Percentiles rank a stretch among this genome's conserved stretches.
These are phyloP conservation scores for Verticillium klebahnii DNA, from an alignment of 2,329 filamentous ascomycete genomes.

Conservation along the genomic window DNA sequence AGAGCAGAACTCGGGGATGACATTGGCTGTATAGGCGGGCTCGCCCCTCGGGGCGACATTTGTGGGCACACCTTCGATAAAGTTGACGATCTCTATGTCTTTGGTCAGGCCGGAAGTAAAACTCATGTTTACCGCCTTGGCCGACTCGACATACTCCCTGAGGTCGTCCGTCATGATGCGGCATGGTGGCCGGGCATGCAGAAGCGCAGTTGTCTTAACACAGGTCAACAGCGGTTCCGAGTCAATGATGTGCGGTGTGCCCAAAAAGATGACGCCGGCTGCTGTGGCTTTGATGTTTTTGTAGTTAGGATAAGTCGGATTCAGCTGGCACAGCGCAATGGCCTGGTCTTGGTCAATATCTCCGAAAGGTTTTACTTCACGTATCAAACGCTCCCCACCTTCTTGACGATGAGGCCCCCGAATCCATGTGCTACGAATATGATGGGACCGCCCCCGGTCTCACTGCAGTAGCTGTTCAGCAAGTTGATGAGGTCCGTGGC, in stretches of 20 bases:
- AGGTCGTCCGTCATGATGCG: conserved; percentile 9
- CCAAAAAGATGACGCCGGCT: conserved; percentile 16
- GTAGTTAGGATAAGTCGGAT: neutral
- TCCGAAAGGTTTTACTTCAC: neutral
- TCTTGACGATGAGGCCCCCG: conserved; percentile 18
- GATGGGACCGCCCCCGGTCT: conserved; percentile 8
- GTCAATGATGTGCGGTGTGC: conserved; percentile 16
- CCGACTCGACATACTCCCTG: conserved; percentile 15
- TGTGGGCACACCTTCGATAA: neutral
- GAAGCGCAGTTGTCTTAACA: conserved; percentile 11
- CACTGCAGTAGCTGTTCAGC: conserved; percentile 1
- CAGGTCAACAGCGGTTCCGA: conserved; percentile 15
- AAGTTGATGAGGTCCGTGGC: conserved; percentile 15
- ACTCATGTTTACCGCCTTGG: conserved; percentile 13
- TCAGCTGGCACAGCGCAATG: neutral
- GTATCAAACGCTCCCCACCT: conserved; percentile 5
- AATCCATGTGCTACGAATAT: conserved; percentile 20
- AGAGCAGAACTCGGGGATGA: neutral
- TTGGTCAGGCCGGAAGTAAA: conserved; percentile 8
- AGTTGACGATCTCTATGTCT: neutral
- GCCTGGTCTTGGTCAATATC: neutral
- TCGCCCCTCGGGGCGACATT: neutral
- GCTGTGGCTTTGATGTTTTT: conserved; percentile 7
- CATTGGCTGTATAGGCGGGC: neutral
- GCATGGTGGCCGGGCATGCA: conserved; percentile 1